A percentile compares a stretch with the other conserved stretches of the same genome.
Evolutionary conservation across 208 protist species (phyloP).

Genomic region (Trypanosoma grayi): DNA sequence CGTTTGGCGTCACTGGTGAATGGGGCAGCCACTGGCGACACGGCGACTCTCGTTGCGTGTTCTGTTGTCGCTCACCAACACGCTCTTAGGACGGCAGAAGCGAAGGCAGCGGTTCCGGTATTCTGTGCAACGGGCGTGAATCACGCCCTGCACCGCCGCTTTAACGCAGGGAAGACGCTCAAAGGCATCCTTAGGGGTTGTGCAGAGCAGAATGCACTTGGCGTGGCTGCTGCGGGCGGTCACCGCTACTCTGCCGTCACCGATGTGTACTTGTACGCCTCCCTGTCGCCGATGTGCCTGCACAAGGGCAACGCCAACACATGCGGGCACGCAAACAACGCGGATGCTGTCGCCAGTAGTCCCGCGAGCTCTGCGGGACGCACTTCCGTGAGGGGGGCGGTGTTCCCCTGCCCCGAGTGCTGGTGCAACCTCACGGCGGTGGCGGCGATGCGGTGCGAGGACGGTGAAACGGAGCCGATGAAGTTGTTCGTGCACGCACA

Average conservation of each 20-base stretch:
- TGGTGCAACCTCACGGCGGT: slow-evolving; percentile 62
- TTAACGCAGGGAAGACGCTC: slow-evolving; percentile 47
- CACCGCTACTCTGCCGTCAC: slow-evolving; percentile 45
- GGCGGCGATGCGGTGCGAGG: slow-evolving; percentile 34
- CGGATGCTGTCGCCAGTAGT: background rate
- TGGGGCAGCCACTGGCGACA: background rate
- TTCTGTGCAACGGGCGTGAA: slow-evolving; percentile 65
- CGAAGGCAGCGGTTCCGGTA: background rate
- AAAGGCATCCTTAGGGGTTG: slow-evolving; percentile 82
- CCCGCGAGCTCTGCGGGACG: background rate
- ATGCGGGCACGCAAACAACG: background rate
- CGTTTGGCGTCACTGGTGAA: slow-evolving; percentile 8
- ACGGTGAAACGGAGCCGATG: slow-evolving; percentile 29
- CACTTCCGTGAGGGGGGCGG: slow-evolving; percentile 14
- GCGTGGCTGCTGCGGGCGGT: slow-evolving; percentile 67
- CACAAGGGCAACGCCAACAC: background rate
- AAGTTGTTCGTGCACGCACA: slow-evolving; percentile 36
- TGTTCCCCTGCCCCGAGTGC: slow-evolving; percentile 77
- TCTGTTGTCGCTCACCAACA: slow-evolving; percentile 18
- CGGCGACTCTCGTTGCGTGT: slow-evolving; percentile 22
- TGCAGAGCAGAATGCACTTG: slow-evolving; percentile 88
- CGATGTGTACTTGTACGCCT: slow-evolving; percentile 52
- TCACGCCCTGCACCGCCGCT: slow-evolving; percentile 55
- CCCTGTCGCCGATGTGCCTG: background rate
- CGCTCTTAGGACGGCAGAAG: background rate